phyloP scores from a whole-genome alignment of 2,329 filamentous ascomycete species.

The Cordyceps farinosa region DNA sequence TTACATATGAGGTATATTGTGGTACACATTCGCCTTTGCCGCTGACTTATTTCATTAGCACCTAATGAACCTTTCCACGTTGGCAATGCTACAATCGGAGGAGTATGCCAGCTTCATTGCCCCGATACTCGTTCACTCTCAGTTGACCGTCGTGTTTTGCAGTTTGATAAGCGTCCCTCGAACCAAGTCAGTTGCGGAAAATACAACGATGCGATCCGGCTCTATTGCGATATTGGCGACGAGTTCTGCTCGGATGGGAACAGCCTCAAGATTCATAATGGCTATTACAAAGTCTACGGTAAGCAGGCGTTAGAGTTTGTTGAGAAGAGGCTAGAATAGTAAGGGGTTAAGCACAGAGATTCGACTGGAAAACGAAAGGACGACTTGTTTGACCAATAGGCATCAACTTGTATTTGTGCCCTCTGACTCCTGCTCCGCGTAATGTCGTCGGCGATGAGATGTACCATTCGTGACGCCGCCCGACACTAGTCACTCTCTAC shows the following conservation, averaged over 20 bases:
- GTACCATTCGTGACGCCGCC: background rate
- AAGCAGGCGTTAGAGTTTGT: background rate
- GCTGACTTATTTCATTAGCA: background rate
- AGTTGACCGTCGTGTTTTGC: too few relatives aligned
- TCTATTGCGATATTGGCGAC: background rate
- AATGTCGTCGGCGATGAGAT: background rate
- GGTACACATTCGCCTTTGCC: background rate
- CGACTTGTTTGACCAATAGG: too few relatives aligned
- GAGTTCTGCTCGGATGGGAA: background rate
- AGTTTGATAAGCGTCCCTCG: background rate
- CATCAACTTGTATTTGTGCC: too few relatives aligned
- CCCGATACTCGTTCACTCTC: background rate
- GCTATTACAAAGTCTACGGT: slow-evolving; percentile 1
- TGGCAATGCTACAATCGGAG: background rate
- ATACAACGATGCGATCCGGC: background rate
- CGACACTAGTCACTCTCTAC: too few relatives aligned
- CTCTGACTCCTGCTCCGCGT: too few relatives aligned
- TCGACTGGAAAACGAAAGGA: too few relatives aligned
- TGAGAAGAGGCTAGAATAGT: background rate
- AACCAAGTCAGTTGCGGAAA: background rate
- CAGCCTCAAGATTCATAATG: background rate
- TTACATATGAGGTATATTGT: too few relatives aligned
- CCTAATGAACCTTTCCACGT: background rate
- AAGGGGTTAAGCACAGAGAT: background rate
- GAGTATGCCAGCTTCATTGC: background rate